Base-by-base conservation (phyloP, 495 filamentous ascomycete genomes). In the Hyaloscypha finlandica region DNA sequence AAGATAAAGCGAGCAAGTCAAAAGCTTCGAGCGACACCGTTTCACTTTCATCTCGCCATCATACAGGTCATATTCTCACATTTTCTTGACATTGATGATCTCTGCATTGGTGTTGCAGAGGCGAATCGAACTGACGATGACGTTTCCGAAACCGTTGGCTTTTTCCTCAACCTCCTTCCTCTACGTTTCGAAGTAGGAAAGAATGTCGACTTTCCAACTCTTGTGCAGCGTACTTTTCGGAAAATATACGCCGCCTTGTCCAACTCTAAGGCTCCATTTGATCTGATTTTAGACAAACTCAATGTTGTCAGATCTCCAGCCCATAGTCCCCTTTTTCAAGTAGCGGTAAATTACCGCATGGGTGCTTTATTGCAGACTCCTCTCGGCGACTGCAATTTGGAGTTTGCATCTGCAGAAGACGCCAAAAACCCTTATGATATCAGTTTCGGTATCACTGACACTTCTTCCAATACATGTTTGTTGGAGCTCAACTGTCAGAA, bases 51-150 rank as follows among this genome's bases (percentile, higher is more conserved):
- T 39, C 63, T 79, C 0, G 72, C 73, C 14, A 63, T 56, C 1
- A 70, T 77, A 45, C 52, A 67, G 31, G 65, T 60, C 0, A 45
- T 79, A 4, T 48, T 79, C 1, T 39, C 63, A 5, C 55, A 70
- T 19, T 55, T 70, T 22, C 8, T 57, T 0, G 63, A 78, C 9
- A 58, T 61, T 1, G 71, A 79, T 0, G 74, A 81, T 29, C 30
- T 84, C 31, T 77, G 68, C 39, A 81, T 85, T 33, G 81, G 82
- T 6, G 74, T 85, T n/a, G 77, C 75, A 0, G 78, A 81, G 66
- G 77, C 74, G 4, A 80, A 80, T 57, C 19, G 45, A 56, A 59
- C 62, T 8, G 59, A 45, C 29, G 72, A 37, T 5, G 35, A 37
- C 35, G 11, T 11, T 37, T 5, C 11, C 35, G n/a, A n/a, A 37